These are phyloP conservation scores for Populus euphratica DNA, from an alignment of 345 rosid genomes.

Conservation along the genomic window DNA sequence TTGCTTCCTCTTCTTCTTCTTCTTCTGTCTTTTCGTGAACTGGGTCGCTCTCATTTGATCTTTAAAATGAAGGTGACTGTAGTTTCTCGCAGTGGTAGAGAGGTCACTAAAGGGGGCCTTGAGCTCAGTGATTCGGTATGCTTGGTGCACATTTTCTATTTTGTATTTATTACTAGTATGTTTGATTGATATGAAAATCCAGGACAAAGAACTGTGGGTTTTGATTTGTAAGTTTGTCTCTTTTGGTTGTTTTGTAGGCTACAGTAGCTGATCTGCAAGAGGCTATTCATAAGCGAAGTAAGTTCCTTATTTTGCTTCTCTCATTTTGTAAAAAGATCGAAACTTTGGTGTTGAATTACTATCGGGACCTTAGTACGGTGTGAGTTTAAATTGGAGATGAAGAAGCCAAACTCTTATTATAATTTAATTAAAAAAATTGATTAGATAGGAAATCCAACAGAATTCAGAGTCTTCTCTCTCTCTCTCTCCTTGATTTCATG, in stretches of 20 bases:
- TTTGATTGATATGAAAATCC: slow-evolving; percentile 11
- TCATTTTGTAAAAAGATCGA: neutral
- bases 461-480: too few relatives aligned
- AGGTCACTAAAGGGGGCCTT: slow-evolving; percentile 69
- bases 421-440: neutral
- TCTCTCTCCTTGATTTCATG: neutral
- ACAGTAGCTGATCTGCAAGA: slow-evolving; percentile 91
- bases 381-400: neutral
- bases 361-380: neutral
- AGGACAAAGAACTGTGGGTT: neutral
- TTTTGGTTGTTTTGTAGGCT: slow-evolving; percentile 48
- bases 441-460: neutral
- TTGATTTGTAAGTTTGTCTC: neutral
- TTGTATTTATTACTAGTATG: slow-evolving; percentile 1
- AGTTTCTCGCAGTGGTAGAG: slow-evolving; percentile 84
- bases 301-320: slow-evolving; percentile 14
- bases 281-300: slow-evolving; percentile 79
- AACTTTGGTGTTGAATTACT: neutral
- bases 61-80: slow-evolving; percentile 67
- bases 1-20: neutral
- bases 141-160: neutral
- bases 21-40: slow-evolving; percentile 5
- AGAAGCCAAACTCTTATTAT: neutral
- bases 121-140: slow-evolving; percentile 73
- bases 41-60: slow-evolving; percentile 37